Conservation (phyloP, 148 eudicot genomes). For the Diospyros kaki region DNA sequence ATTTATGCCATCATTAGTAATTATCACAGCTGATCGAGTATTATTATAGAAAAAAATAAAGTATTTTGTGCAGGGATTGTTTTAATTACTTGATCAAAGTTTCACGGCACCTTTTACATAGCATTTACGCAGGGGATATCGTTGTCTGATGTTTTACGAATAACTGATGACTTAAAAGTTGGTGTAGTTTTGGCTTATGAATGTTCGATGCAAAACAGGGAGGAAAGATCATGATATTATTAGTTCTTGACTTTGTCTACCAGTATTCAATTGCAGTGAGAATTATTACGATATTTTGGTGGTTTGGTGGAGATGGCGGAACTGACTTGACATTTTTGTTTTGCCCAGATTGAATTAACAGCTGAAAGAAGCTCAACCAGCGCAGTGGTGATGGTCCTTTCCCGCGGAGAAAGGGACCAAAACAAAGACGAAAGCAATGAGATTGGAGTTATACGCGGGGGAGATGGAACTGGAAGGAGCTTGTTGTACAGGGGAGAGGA, state of each 20-base stretch:
- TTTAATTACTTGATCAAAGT: too few species aligned
- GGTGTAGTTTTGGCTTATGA: too few species aligned
- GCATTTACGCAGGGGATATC: too few species aligned
- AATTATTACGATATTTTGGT: neutral
- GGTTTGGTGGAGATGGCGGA: neutral
- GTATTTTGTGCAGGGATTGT: too few species aligned
- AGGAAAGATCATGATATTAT: constrained; percentile 12
- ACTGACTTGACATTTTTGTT: neutral
- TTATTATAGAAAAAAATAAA: too few species aligned
- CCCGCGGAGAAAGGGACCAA: neutral
- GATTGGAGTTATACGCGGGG: neutral
- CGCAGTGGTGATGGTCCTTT: neutral
- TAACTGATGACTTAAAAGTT: too few species aligned
- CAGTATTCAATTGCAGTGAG: neutral
- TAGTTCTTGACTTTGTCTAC: neutral
- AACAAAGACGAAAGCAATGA: neutral
- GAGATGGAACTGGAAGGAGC: neutral
- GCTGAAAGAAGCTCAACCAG: neutral
- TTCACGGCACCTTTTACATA: too few species aligned
- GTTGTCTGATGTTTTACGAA: too few species aligned
- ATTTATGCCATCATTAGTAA: too few species aligned
- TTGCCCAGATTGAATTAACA: constrained; percentile 1
- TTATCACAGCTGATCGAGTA: too few species aligned
- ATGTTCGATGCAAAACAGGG: too few species aligned
- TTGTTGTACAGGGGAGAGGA: neutral